phyloP scores from a whole-genome alignment of 1,284 basidiomycete species.

The Kalmanozyma brasiliensis region DNA sequence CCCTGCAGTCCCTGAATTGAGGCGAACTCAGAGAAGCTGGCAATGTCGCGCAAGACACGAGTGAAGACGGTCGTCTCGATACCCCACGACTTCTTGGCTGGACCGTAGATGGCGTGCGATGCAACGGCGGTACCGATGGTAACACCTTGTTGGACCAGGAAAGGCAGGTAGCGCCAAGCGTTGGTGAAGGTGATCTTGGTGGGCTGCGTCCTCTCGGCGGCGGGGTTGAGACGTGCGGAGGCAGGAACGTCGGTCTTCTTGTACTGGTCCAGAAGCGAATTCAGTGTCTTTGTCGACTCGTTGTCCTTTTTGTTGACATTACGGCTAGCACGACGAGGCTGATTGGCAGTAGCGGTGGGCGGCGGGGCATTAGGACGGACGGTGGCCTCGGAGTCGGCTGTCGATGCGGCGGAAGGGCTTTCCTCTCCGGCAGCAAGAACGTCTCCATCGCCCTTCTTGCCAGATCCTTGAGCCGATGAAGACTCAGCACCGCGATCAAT shows the following conservation, averaged over 20 bases:
- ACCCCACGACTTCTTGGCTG: conserved; percentile 85
- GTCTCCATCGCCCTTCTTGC: conserved; percentile 5
- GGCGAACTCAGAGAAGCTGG: conserved; percentile 82
- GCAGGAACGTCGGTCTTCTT: conserved; percentile 54
- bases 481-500: conserved; percentile 41
- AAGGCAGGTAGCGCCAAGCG: conserved; percentile 64
- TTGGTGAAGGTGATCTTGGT: conserved; percentile 58
- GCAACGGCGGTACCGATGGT: conserved; percentile 64
- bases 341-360: conserved; percentile 26
- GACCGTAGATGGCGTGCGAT: conserved; percentile 72
- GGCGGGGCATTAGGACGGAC: conserved; percentile 31
- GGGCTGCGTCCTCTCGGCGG: conserved; percentile 41
- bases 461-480: conserved; percentile 8
- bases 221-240: conserved; percentile 60
- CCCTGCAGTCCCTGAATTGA: conserved; percentile 78
- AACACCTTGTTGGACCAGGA: conserved; percentile 63
- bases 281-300: conserved; percentile 55
- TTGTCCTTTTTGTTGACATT: conserved; percentile 30
- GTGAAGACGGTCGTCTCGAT: conserved; percentile 75
- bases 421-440: conserved; percentile 18
- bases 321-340: conserved; percentile 31
- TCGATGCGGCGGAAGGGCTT: conserved; percentile 38
- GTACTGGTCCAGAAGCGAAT: conserved; percentile 62
- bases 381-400: conserved; percentile 45
- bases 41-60: conserved; percentile 85